These are phyloP conservation scores for Backusella mclennaniae DNA, from an alignment of 192 early-diverging fungal genomes.

Conservation along the genomic window DNA sequence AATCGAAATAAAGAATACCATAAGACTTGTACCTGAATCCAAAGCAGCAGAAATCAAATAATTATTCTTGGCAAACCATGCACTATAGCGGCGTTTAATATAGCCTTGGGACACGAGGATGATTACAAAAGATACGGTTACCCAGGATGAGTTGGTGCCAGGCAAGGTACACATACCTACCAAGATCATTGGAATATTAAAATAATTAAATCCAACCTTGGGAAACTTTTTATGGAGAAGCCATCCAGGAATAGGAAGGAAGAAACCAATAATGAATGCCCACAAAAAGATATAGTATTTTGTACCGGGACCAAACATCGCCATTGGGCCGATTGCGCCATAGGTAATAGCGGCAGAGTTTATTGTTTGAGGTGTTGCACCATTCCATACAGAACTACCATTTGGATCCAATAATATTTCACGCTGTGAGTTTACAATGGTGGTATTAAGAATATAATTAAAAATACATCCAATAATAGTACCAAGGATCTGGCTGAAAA, in stretches of 20 bases:
- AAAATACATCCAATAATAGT: constrained; percentile 63
- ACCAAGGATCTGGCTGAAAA: constrained; percentile 65
- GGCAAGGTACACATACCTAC: constrained; percentile 29
- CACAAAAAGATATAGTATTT: constrained; percentile 45
- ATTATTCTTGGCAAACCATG: constrained; percentile 66
- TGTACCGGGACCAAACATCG: constrained; percentile 49
- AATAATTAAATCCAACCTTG: constrained; percentile 45
- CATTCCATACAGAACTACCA: constrained; percentile 43
- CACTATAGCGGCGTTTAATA: constrained; percentile 43
- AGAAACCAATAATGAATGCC: constrained; percentile 47
- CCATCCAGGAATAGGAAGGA: constrained; percentile 50
- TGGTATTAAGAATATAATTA: constrained; percentile 48
- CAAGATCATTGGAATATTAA: constrained; percentile 46
- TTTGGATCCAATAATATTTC: constrained; percentile 34
- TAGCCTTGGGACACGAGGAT: constrained; percentile 48
- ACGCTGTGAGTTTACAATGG: constrained; percentile 16
- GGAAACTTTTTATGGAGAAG: constrained; percentile 42
- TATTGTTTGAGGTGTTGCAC: constrained; percentile 42
- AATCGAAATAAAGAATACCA: constrained; percentile 40
- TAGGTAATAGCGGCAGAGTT: constrained; percentile 61
- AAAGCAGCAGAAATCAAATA: constrained; percentile 66
- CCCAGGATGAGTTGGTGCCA: constrained; percentile 26
- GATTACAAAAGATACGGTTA: constrained; percentile 48
- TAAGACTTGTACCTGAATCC: constrained; percentile 54
- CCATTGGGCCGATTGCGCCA: constrained; percentile 59